Percentiles rank a stretch among this genome's conserved stretches.
phyloP scores from a whole-genome alignment of 495 filamentous ascomycete genomes.

The Hyphodiscus hymeniophilus region DNA sequence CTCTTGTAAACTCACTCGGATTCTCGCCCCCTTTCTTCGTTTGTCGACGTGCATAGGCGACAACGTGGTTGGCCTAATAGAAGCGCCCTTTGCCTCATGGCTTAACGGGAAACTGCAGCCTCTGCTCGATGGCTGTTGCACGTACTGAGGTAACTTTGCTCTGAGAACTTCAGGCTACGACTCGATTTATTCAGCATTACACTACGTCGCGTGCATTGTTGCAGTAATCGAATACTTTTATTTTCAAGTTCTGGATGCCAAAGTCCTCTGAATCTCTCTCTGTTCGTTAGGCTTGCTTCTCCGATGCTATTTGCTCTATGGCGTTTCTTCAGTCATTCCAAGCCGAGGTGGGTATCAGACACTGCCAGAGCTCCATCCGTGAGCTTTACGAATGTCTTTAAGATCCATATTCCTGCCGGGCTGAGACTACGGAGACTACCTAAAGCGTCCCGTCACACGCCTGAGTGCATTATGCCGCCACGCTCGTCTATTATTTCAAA shows the following conservation, averaged over 20 bases:
- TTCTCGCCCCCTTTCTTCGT: slow-evolving; percentile 16
- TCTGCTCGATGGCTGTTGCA: slow-evolving; percentile 7
- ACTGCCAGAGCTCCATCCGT: background rate
- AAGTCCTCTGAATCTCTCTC: background rate
- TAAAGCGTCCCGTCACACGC: slow-evolving; percentile 4
- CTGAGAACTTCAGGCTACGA: slow-evolving; percentile 17
- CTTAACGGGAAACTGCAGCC: slow-evolving; percentile 11
- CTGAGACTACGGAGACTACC: background rate
- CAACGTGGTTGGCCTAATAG: slow-evolving; percentile 20
- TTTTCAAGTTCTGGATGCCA: too few species aligned
- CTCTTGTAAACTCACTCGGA: slow-evolving; percentile 5
- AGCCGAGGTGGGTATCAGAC: background rate
- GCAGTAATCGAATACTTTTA: too few species aligned
- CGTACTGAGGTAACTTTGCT: slow-evolving; percentile 3
- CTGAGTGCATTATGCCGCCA: slow-evolving; percentile 11
- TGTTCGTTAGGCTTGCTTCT: background rate
- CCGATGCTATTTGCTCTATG: background rate
- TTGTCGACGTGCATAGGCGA: slow-evolving; percentile 24
- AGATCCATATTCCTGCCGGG: too few species aligned
- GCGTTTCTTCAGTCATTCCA: background rate
- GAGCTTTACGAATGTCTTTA: background rate
- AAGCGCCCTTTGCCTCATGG: slow-evolving; percentile 13
- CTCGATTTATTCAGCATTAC: slow-evolving; percentile 22
- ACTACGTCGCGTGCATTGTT: too few species aligned
- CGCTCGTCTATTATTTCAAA: slow-evolving; percentile 19